A percentile compares a stretch with the other conserved stretches of the same genome.
Evolutionary conservation across 2,329 filamentous ascomycete genomes (phyloP).

Genomic region (Fusarium tuaranense): DNA sequence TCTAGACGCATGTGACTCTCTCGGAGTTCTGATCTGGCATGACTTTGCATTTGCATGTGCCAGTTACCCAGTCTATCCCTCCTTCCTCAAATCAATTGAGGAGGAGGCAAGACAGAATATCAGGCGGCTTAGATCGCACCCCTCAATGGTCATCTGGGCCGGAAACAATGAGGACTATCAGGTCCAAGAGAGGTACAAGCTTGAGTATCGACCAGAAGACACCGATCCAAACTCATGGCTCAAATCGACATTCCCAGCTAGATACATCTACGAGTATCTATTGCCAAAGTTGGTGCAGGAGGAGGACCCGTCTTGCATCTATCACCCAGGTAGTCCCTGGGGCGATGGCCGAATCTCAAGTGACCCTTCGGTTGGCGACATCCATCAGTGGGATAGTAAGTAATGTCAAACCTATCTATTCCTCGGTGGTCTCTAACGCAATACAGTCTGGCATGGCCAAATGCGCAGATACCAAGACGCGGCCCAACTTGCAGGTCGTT

Average conservation of each 20-base stretch:
- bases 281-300: slow-evolving; percentile 65
- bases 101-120: slow-evolving; percentile 73
- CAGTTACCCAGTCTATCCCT: slow-evolving; percentile 72
- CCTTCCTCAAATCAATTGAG: slow-evolving; percentile 68
- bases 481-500: slow-evolving; percentile 76
- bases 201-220: slow-evolving; percentile 80
- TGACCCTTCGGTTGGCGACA: neutral
- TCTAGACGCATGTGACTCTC: slow-evolving; percentile 75
- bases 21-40: slow-evolving; percentile 78
- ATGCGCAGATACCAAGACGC: slow-evolving; percentile 80
- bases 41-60: slow-evolving; percentile 79
- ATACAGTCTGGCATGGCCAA: slow-evolving; percentile 77
- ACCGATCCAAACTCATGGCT: slow-evolving; percentile 72
- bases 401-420: neutral
- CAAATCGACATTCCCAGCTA: slow-evolving; percentile 79
- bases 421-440: neutral
- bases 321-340: neutral
- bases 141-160: slow-evolving; percentile 80
- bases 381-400: neutral
- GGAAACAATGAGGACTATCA: slow-evolving; percentile 88
- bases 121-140: slow-evolving; percentile 66
- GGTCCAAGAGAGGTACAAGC: slow-evolving; percentile 73
- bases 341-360: neutral
- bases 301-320: slow-evolving; percentile 45
- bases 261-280: slow-evolving; percentile 84